These are phyloP conservation scores for Starmerella floris DNA, from an alignment of 805 yeast species.

Conservation along the genomic window DNA sequence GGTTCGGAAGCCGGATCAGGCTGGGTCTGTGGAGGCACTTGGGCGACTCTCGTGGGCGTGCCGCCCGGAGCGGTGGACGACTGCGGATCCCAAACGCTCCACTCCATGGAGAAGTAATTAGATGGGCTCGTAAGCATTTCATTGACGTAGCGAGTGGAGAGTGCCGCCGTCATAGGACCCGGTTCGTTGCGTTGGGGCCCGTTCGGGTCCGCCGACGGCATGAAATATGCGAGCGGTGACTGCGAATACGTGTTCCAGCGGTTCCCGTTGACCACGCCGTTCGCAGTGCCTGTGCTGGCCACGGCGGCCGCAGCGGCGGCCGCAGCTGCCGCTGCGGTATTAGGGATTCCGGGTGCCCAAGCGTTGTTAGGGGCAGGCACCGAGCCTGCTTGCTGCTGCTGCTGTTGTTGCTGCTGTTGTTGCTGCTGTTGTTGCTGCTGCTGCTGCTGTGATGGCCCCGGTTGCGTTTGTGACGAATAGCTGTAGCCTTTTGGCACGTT, in stretches of 20 bases:
- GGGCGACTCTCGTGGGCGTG: not conserved
- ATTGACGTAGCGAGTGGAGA: slow-evolving; percentile 53
- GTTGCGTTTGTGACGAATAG: not conserved
- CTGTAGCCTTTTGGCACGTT: not conserved
- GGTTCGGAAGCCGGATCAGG: not conserved
- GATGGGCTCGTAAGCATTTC: slow-evolving; percentile 73
- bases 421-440: not conserved
- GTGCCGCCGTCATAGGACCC: slow-evolving; percentile 51
- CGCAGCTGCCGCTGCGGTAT: not conserved
- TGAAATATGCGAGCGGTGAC: slow-evolving; percentile 13
- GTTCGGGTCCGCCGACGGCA: slow-evolving; percentile 6
- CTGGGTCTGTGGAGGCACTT: not conserved
- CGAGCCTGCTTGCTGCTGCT: not conserved
- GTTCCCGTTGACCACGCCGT: slow-evolving; percentile 1
- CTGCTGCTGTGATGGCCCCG: not conserved
- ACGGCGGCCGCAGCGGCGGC: not conserved
- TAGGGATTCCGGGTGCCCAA: not conserved
- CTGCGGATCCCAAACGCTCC: slow-evolving; percentile 31
- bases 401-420: not conserved
- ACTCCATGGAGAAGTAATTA: slow-evolving; percentile 53
- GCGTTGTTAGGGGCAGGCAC: not conserved
- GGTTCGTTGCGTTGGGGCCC: slow-evolving; percentile 38
- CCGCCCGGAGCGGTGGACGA: not conserved
- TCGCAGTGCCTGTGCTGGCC: not conserved
- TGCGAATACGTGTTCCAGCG: slow-evolving; percentile 15